Percentiles rank a stretch among this genome's conserved stretches.
These are phyloP conservation scores for Rhizopus sp. DNA, from an alignment of 371 early-diverging fungal species.

Conservation along the genomic window DNA sequence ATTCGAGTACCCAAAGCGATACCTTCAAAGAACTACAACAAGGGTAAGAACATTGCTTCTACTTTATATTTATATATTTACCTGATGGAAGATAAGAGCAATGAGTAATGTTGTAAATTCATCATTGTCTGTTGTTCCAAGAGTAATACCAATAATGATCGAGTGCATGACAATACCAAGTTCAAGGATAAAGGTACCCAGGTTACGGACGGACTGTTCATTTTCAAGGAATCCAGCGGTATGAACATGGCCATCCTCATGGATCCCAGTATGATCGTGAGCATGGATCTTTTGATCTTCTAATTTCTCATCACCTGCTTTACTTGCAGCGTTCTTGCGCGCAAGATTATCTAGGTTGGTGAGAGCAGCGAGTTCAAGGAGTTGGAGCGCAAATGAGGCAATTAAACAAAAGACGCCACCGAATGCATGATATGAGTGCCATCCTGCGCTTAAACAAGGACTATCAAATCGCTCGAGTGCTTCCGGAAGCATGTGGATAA, in stretches of 20 bases:
- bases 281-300: slow-evolving; percentile 11
- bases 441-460: slow-evolving; percentile 36
- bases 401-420: slow-evolving; percentile 41
- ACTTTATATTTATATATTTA: slow-evolving; percentile 11
- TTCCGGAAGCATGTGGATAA: slow-evolving; percentile 69
- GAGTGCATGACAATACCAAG: slow-evolving; percentile 86
- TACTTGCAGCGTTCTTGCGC: slow-evolving; percentile 6
- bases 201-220: slow-evolving; percentile 29
- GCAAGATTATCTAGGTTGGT: slow-evolving; percentile 26
- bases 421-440: slow-evolving; percentile 39
- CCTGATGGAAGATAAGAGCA: slow-evolving; percentile 87
- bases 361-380: slow-evolving; percentile 36
- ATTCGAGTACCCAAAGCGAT: slow-evolving; percentile 58
- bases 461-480: slow-evolving; percentile 33
- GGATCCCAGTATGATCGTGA: slow-evolving; percentile 26
- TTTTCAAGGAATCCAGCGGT: slow-evolving; percentile 43
- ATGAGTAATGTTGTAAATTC: slow-evolving; percentile 70
- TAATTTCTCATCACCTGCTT: not conserved
- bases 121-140: slow-evolving; percentile 65
- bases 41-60: not conserved
- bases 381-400: slow-evolving; percentile 36
- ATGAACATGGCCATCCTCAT: slow-evolving; percentile 50
- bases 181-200: slow-evolving; percentile 69
- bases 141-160: slow-evolving; percentile 80
- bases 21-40: slow-evolving; percentile 55